These are phyloP conservation scores for Trifolium subterraneum DNA, from an alignment of 306 rosid genomes.

Conservation along the genomic window DNA sequence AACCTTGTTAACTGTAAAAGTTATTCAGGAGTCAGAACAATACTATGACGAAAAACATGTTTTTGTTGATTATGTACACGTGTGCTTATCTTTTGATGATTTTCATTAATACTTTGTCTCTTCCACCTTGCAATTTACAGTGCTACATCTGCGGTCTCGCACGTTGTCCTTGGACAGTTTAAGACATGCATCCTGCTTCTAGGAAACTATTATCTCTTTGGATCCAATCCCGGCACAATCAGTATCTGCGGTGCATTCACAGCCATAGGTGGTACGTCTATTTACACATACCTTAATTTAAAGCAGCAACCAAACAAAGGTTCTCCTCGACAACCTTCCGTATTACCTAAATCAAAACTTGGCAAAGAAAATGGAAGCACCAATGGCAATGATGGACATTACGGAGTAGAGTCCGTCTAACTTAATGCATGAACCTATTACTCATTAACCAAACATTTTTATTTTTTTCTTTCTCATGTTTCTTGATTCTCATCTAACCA, in stretches of 20 bases:
- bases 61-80: constrained; percentile 3
- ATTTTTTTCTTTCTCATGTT: constrained; percentile 34
- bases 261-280: constrained; percentile 85
- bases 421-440: constrained; percentile 24
- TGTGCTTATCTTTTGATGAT: neutral
- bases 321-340: constrained; percentile 66
- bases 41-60: neutral
- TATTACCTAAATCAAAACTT: constrained; percentile 70
- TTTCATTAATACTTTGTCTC: constrained; percentile 18
- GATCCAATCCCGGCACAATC: constrained; percentile 80
- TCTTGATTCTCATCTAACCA: constrained; percentile 45
- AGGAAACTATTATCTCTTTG: constrained; percentile 81
- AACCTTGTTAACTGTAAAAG: neutral
- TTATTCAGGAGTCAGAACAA: constrained; percentile 4
- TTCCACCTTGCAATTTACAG: constrained; percentile 52
- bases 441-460: constrained; percentile 39
- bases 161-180: constrained; percentile 95
- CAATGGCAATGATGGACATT: constrained; percentile 63
- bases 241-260: constrained; percentile 86
- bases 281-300: constrained; percentile 84
- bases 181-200: constrained; percentile 95
- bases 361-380: constrained; percentile 74
- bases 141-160: constrained; percentile 90
- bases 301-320: constrained; percentile 59
- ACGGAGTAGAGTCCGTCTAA: constrained; percentile 78